Conservation (phyloP, 257 asterid species). For the Oldenlandia corymbosa region DNA sequence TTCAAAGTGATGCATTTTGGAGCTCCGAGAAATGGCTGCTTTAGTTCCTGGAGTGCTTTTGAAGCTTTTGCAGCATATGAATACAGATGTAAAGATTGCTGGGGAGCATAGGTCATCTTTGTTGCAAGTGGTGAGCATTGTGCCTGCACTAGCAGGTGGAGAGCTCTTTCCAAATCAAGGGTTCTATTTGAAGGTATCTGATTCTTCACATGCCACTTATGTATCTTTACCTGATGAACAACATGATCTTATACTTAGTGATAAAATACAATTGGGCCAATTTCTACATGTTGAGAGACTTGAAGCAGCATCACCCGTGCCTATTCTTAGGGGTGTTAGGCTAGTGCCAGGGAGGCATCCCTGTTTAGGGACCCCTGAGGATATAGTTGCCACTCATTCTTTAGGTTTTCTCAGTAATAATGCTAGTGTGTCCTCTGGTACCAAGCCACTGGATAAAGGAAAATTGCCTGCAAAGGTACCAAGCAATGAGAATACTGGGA, state of each 20-base stretch:
- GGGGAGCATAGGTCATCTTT: slow-evolving; percentile 97
- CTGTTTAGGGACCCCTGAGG: slow-evolving; percentile 92
- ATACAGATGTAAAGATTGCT: slow-evolving; percentile 87
- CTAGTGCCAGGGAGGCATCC: slow-evolving; percentile 94
- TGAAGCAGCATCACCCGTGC: slow-evolving; percentile 92
- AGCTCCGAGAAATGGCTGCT: slow-evolving; percentile 57
- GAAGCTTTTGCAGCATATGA: slow-evolving; percentile 97
- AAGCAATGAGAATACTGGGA: slow-evolving; percentile 23
- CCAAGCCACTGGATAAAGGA: slow-evolving; percentile 37
- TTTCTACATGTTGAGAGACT: slow-evolving; percentile 89
- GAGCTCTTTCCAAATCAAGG: slow-evolving; percentile 95
- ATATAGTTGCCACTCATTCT: slow-evolving; percentile 84
- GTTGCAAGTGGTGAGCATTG: slow-evolving; percentile 88
- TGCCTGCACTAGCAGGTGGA: slow-evolving; percentile 93
- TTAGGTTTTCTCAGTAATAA: slow-evolving; percentile 66
- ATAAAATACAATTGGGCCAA: slow-evolving; percentile 94
- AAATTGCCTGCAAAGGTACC: slow-evolving; percentile 28
- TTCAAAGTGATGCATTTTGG: slow-evolving; percentile 34
- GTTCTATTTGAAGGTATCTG: slow-evolving; percentile 95
- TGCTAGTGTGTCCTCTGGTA: slow-evolving; percentile 37
- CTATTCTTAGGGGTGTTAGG: slow-evolving; percentile 77
- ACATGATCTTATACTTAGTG: slow-evolving; percentile 85
- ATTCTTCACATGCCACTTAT: slow-evolving; percentile 94
- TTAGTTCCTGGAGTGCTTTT: slow-evolving; percentile 86
- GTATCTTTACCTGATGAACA: slow-evolving; percentile 93